Evolutionary conservation across 2,329 filamentous ascomycete species (phyloP), one percentile per base, ranked within the genome.

Genomic region (Cladosporium sp.): DNA sequence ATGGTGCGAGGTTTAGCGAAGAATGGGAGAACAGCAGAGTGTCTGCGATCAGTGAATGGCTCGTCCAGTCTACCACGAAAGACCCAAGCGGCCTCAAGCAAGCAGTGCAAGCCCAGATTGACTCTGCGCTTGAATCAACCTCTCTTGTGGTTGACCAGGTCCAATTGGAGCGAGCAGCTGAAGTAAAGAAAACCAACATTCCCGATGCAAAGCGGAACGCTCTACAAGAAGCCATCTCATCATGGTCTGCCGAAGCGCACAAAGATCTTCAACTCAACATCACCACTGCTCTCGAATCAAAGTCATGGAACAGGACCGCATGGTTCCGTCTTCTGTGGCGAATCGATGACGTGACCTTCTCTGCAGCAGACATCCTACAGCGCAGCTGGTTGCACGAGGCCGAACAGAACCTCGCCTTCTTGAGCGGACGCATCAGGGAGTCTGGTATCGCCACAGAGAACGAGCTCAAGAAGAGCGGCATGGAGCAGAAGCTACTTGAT

Each of bases 291-390:
- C 92, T 96, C 60, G 75, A 80, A 0, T 83, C 87, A n/a, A 77
- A 73, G 15, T 77, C 83, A 34, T 96, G 92, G 92, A 80, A 82
- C 20, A 85, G 87, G 56, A 75, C 96, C 3, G 80, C 84, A 13
- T 97, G 92, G 91, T 96, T 89, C 86, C 95, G 95, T 67, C 78
- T 97, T 0, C 90, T 96, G 65, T 96, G 90, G 90, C 83, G 89
- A 17, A 90, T 93, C 19, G 92, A 97, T 64, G 92, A 96, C 61
- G 89, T 96, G 9, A 82, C 83, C 2, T 86, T 92, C 78, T 83
- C 96, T 49, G 84, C 87, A 2, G 82, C 83, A 1, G 87, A 93
- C 59, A 85, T 96, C 54, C 74, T 96, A 3, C 80, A 81, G 53
- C 83, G 84, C 56, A 78, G 80, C 6, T 97, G 95, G 73, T 78